phyloP scores from a whole-genome alignment of 352 stramenopile species.

The Pilasporangium apinafurcum region DNA sequence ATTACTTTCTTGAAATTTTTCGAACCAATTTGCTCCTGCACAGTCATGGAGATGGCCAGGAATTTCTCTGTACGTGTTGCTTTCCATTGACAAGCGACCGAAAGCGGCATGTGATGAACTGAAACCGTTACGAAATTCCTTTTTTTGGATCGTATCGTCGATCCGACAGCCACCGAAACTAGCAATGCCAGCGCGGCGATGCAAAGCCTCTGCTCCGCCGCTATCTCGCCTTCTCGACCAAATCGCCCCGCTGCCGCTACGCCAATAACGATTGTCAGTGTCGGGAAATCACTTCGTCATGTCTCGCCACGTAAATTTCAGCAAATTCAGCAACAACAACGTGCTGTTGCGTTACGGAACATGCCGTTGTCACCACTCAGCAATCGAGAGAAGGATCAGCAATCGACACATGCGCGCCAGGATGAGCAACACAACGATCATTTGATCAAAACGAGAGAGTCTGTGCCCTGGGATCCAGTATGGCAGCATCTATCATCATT shows the following conservation, averaged over 20 bases:
- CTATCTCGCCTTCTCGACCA: no score
- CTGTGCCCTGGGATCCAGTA: conserved; percentile 23
- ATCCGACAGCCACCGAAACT: no score
- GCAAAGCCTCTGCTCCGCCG: no score
- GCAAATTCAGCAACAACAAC: conserved; percentile 29
- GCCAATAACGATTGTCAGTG: conserved; percentile 2
- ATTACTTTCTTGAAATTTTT: conserved; percentile 4
- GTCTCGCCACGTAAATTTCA: conserved; percentile 42
- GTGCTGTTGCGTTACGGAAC: conserved; percentile 12
- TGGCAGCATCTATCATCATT: no score
- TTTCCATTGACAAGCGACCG: no score
- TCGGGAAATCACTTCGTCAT: conserved; percentile 13
- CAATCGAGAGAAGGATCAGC: no score
- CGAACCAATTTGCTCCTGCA: conserved; percentile 21
- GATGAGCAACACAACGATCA: not conserved
- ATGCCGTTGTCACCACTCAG: conserved; percentile 24
- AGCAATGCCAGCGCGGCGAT: no score
- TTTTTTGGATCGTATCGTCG: no score
- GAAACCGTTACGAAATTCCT: no score
- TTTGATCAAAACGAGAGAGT: not conserved
- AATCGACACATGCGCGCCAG: not conserved
- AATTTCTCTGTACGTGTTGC: no score
- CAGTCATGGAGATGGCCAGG: conserved; percentile 9
- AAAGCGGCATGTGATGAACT: no score
- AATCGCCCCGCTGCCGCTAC: no score